Base-by-base conservation (phyloP, 2,329 filamentous ascomycete genomes). In the Xylaria polymorpha region DNA sequence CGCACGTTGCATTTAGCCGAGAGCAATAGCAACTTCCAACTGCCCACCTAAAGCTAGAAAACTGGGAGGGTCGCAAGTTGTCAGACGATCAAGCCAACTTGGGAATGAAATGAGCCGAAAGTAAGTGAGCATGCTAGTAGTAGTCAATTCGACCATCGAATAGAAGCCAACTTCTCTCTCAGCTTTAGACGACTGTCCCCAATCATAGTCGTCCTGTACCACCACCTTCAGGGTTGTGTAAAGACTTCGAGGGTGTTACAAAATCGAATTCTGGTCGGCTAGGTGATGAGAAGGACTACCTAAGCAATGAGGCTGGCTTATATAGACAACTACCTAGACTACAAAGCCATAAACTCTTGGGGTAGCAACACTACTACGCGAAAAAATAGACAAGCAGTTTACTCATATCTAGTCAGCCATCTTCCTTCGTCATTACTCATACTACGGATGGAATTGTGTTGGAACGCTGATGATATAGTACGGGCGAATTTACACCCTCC, bases 1-100 rank as follows among this genome's bases (percentile, higher is more conserved):
- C 22, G 46, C 41, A 50, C 35, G 35, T 61, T 61, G 46, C 46
- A 61, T 61, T 61, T 51, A 61, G 10, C 59, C 59, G 44, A 22
- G 20, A 61, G 32, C 37, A 8, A 43, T 43, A 18, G 50, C 18
- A 6, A 12, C 25, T 53, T 25, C 46, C 50, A 18, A 59, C 15
- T n/a, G 5, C 25, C 25, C 25, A 29, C 25, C 25, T 29, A 29
- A 29, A n/a, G 58, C 14, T 61, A 25, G 58, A 37, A 39, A 48
- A 10, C 32, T 37, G 29, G 4, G 29, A 18, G 57, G 29, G 15
- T 37, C 29, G 39, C n/a, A 37, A 50, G 9, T n/a, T 14, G 9
- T 29, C 6, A 37, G n/a, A 29, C n/a, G 3, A 14, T 55, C 25
- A 18, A 8, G 22, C 14, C 6, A 7, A 7, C 20, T 14, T 25